These are phyloP conservation scores for Zasmidium angulare DNA, from an alignment of 2,329 filamentous ascomycete species.

Conservation along the genomic window DNA sequence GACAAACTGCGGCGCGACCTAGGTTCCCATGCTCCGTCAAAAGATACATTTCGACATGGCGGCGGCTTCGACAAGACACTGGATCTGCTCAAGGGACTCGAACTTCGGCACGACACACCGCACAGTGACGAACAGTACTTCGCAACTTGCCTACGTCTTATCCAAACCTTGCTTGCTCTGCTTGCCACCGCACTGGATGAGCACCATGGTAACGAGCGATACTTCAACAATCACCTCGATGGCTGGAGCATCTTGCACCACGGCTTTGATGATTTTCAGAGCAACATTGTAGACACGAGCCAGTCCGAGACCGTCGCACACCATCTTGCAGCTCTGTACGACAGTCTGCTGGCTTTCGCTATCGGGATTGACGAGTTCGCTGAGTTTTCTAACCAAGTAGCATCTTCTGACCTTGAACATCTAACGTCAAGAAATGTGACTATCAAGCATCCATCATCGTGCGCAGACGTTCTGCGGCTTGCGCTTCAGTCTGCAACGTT, in stretches of 20 bases:
- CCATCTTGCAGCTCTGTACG: constrained; percentile 10
- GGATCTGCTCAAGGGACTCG: constrained; percentile 16
- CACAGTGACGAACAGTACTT: constrained; percentile 1
- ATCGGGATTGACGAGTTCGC: constrained; percentile 2
- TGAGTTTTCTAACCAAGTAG: neutral
- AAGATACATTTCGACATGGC: constrained; percentile 33
- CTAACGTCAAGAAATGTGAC: neutral
- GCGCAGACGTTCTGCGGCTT: constrained; percentile 7
- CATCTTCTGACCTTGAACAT: neutral
- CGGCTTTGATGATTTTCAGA: constrained; percentile 57
- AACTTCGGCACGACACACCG: constrained; percentile 15
- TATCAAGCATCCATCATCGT: constrained; percentile 2
- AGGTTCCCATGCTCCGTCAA: constrained; percentile 15
- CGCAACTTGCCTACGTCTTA: constrained; percentile 3
- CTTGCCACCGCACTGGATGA: constrained; percentile 72
- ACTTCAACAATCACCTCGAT: constrained; percentile 75
- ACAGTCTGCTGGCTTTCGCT: constrained; percentile 16
- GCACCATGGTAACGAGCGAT: constrained; percentile 83
- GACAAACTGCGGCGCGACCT: constrained; percentile 23
- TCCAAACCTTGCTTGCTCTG: constrained; percentile 42
- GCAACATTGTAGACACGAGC: neutral
- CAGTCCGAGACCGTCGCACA: constrained; percentile 1
- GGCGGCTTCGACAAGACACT: constrained; percentile 31
- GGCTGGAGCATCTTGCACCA: constrained; percentile 77
- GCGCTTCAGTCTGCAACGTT: constrained; percentile 4